Base-by-base conservation (phyloP, 805 yeast species). In the Ogataea pignaliae region DNA sequence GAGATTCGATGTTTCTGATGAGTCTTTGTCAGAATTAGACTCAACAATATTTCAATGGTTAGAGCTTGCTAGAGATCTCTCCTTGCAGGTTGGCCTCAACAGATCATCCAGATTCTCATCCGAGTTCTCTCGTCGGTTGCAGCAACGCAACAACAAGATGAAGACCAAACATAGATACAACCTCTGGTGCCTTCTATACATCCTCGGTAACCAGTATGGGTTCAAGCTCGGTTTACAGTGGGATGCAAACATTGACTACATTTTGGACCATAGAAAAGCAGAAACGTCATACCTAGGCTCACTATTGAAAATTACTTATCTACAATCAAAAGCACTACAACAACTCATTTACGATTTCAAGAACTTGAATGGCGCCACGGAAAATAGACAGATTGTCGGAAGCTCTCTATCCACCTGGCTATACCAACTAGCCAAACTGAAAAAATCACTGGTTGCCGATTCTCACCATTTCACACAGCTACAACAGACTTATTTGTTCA, bases 151-250 rank as follows among this genome's bases (percentile, higher is more conserved):
- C 39, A 39, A 43, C 11, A 43, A 47, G 18, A 39, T 51, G 7
- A 40, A 45, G 7, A 48, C 53, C 15, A 29, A 43, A n/a, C 45
- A 40, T 29, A 39, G 59, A 16, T 51, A 52, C 33, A 57, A 56
- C 41, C 53, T 57, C 11, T 59, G 64, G 64, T 46, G 59, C 38
- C 41, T 47, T n/a, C 37, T 63, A 3, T 61, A 46, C 36, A 55
- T 61, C 29, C 40, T 59, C 21, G 65, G 65, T 13, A 55, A 53
- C 30, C 36, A 57, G 11, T 53, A 56, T 34, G 56, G 61, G 10
- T 51, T 59, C 28, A 48, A 51, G 42, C 42, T 54, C 16, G 66
- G 66, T 9, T 29, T 54, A n/a, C 50, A 51, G 34, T 61, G 65
- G 65, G 39, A 40, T n/a, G 36, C 47, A 14, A 40, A 49, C 7